Evolutionary conservation across 2,329 filamentous ascomycete genomes (phyloP), one percentile per base, ranked within the genome.

Genomic region (Aspergillus texensis): DNA sequence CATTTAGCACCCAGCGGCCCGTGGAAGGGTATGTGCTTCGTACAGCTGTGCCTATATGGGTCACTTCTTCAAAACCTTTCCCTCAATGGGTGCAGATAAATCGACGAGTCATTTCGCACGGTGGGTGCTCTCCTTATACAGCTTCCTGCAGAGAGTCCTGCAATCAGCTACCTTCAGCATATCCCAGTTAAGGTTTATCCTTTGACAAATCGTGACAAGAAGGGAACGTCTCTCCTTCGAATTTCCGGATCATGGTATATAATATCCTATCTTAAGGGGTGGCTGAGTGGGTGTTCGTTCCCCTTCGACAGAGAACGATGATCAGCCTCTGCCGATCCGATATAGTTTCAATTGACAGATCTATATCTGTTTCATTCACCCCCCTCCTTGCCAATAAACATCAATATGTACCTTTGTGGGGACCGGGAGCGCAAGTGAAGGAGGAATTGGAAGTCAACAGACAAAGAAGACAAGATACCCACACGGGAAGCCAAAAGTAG

Each of bases 11-110:
- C 46, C 57, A 36, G 57, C 57, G 57, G 61, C 57, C 57, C 50
- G 57, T 48, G 39, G 57, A 55, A 63, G 43, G 61, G 57, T 63
- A 63, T 63, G 61, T 60, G 43, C 57, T 36, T 45, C 57, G 52
- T 57, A 52, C 61, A 60, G 48, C n/a, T 14, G 48, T 55, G 32
- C 9, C 12, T 59, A 54, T 32, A 32, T 41, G 53, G 14, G 14
- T 8, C 39, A 12, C 26, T 55, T 30, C 32, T 53, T 5, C 39
- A 34, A 54, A 26, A 53, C 26, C 6, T 28, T 34, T 43, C 45
- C 45, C 52, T 30, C 46, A 24, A 19, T 4, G 24, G 36, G 8
- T 21, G 52, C 21, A n/a, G n/a, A 30, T 28, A 52, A 55, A 26
- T 26, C 24, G 52, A 55, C 52, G 52, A 55, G 52, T 55, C 52